These are phyloP conservation scores for Persicaria tinctoria DNA, from an alignment of 148 eudicot genomes.

Conservation along the genomic window DNA sequence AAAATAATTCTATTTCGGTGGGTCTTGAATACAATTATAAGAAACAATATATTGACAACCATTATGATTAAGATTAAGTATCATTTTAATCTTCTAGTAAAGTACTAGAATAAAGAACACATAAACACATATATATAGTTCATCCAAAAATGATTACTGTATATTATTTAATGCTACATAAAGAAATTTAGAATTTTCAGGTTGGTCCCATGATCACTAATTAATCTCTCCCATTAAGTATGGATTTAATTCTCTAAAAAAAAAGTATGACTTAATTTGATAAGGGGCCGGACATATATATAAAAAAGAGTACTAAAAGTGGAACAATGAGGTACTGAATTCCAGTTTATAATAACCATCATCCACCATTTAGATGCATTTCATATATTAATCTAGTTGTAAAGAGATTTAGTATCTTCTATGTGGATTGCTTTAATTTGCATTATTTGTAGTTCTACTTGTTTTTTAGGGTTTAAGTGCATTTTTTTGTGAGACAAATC, in stretches of 20 bases:
- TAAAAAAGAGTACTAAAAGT: neutral
- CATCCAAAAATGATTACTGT: neutral
- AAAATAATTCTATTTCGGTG: neutral
- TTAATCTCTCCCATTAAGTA: too few species aligned
- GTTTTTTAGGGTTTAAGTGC: neutral
- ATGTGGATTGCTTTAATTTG: neutral
- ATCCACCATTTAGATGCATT: neutral
- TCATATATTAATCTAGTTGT: neutral
- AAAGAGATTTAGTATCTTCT: neutral
- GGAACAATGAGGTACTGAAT: neutral
- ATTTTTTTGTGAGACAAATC: neutral
- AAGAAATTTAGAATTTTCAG: too few species aligned
- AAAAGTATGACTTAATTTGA: too few species aligned
- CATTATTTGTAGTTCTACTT: neutral
- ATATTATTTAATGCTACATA: too few species aligned
- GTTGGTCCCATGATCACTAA: too few species aligned
- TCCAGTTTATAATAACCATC: neutral
- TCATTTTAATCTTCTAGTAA: neutral
- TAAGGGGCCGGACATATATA: neutral
- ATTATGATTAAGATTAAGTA: neutral
- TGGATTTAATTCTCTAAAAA: too few species aligned
- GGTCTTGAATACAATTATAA: neutral
- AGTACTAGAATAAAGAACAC: neutral
- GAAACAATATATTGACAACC: neutral
- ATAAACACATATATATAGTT: neutral